These are phyloP conservation scores for Macadamia integrifolia DNA, from an alignment of 164 flowering plant genomes.

Conservation along the genomic window DNA sequence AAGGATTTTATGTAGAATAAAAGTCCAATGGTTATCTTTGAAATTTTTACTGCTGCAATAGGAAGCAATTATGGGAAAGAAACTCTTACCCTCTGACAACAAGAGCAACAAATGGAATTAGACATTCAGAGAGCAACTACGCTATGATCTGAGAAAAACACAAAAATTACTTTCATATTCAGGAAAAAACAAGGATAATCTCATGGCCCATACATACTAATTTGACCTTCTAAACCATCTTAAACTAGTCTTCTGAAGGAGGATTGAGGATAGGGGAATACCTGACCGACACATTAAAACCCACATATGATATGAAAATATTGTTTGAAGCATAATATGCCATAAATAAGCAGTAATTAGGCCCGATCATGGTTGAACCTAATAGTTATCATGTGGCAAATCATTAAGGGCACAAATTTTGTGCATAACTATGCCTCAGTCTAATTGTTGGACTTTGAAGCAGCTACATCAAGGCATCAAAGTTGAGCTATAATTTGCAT, in stretches of 20 bases:
- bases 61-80: background rate
- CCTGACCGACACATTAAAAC: constrained; percentile 99
- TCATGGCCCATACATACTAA: background rate
- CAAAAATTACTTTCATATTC: constrained; percentile 1
- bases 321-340: too few relatives aligned
- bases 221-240: background rate
- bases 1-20: background rate
- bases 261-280: constrained; percentile 12
- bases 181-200: background rate
- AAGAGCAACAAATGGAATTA: constrained; percentile 99
- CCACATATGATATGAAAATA: constrained; percentile 86
- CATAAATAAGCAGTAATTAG: too few relatives aligned
- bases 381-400: too few relatives aligned
- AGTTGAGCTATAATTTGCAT: too few relatives aligned
- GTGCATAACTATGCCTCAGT: too few relatives aligned
- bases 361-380: too few relatives aligned
- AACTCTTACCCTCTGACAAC: constrained; percentile 84
- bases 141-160: constrained; percentile 73
- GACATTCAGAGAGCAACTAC: constrained; percentile 94
- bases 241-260: background rate
- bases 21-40: background rate
- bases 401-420: too few relatives aligned
- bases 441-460: too few relatives aligned
- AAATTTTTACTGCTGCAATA: background rate
- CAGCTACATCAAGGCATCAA: too few relatives aligned